A percentile compares a stretch with the other conserved stretches of the same genome.
These are phyloP conservation scores for Medicago truncatula DNA, from an alignment of 306 rosid genomes.

Conservation along the genomic window MtrunA17r5.0-ANR NC_053049.1:28732001-28732500, in stretches of 20 bases:
- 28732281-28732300: slow-evolving; percentile 50
- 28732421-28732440: slow-evolving; percentile 92
- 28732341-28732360: slow-evolving; percentile 85
- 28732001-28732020: slow-evolving; percentile 51
- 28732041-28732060: slow-evolving; percentile 95
- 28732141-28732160: slow-evolving; percentile 9
- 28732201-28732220: neutral
- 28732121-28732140: slow-evolving; percentile 6
- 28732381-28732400: slow-evolving; percentile 93
- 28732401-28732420: slow-evolving; percentile 94
- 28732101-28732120: slow-evolving; percentile 17
- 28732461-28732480: slow-evolving; percentile 36
- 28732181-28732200: slow-evolving; percentile 18
- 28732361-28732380: slow-evolving; percentile 80
- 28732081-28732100: slow-evolving; percentile 32
- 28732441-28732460: slow-evolving; percentile 92
- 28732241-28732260: slow-evolving; percentile 12
- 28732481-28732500: slow-evolving; percentile 25
- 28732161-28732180: neutral
- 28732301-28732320: slow-evolving; percentile 77
- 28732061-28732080: slow-evolving; percentile 79
- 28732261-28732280: slow-evolving; percentile 8
- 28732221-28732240: neutral
- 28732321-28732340: slow-evolving; percentile 77
- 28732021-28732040: slow-evolving; percentile 87